Conservation (phyloP, 2,329 filamentous ascomycete genomes). For the Aureobasidium sp. region DNA sequence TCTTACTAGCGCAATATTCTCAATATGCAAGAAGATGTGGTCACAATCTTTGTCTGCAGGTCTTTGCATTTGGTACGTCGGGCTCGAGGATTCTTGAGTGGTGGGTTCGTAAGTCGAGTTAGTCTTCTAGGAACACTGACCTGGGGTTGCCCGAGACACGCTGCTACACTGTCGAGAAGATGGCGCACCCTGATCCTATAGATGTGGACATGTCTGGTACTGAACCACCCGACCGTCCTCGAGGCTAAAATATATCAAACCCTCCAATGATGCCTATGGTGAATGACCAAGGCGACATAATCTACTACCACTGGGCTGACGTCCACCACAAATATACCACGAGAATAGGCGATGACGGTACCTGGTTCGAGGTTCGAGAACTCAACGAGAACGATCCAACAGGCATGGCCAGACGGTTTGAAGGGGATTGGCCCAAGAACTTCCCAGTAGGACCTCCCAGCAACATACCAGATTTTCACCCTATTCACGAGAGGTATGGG, state of each 20-base stretch:
- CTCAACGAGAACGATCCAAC: neutral
- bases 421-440: neutral
- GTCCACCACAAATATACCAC: neutral
- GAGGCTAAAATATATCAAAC: neutral
- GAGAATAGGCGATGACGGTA: neutral
- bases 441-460: neutral
- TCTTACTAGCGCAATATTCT: neutral
- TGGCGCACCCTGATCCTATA: neutral
- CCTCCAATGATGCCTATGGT: neutral
- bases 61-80: neutral
- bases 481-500: neutral
- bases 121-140: no score
- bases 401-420: neutral
- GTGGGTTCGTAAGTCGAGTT: no score
- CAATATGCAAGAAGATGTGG: no score
- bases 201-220: no score
- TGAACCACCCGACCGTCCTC: neutral
- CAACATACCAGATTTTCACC: neutral
- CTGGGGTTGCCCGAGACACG: no score
- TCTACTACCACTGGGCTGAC: neutral
- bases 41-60: neutral
- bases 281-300: neutral
- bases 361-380: neutral
- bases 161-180: neutral
- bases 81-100: no score